Base-by-base conservation (phyloP, 1,284 basidiomycete genomes). In the Melampsora abietis-canadensis region DNA sequence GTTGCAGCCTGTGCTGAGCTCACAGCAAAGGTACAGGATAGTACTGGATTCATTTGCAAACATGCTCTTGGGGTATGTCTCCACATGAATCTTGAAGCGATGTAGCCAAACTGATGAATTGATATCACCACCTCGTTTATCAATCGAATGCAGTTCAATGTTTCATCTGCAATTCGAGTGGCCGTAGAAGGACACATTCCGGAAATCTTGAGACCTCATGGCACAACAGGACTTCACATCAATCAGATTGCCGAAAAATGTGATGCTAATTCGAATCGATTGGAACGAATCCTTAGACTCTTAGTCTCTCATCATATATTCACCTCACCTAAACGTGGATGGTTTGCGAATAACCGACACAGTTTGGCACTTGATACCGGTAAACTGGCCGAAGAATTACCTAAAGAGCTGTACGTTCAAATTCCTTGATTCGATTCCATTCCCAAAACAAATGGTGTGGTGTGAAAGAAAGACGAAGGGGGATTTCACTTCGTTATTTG, bases 231-330 rank as follows among this genome's bases (percentile, higher is more conserved):
- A 19, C 40, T 74, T 47, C 61, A 74, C 21, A 74, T 74, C 17
- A 37, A 66, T 21, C 62, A 74, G 27, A 74, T 74, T 12, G 31
- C 70, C 0, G 27, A 47, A 27, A 30, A 48, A 30, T 74, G 63
- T 48, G 70, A 74, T 62, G 64, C 70, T 7, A 74, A 66, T 30
- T 54, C 70, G 14, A 40, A 60, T 40, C 70, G 70, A 12, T 34
- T 74, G 8, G 63, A 74, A 61, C 48, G 70, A 14, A 60, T 74
- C 64, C 31, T 74, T 47, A 19, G 70, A 7, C 37, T 74, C 14
- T 63, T 74, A 30, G 70, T 66, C 19, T 74, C 70, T 34, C 70
- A 74, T 66, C 70, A 74, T 24, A 66, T 74, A 34, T 74, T 74
- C 54, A 60, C 70, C 17, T 74, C 70, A 15, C 70, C 70, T 14